Evolutionary conservation across 2,329 filamentous ascomycete genomes (phyloP), one percentile per base, ranked within the genome.

Genomic region (Talaromyces pinophilus): DNA sequence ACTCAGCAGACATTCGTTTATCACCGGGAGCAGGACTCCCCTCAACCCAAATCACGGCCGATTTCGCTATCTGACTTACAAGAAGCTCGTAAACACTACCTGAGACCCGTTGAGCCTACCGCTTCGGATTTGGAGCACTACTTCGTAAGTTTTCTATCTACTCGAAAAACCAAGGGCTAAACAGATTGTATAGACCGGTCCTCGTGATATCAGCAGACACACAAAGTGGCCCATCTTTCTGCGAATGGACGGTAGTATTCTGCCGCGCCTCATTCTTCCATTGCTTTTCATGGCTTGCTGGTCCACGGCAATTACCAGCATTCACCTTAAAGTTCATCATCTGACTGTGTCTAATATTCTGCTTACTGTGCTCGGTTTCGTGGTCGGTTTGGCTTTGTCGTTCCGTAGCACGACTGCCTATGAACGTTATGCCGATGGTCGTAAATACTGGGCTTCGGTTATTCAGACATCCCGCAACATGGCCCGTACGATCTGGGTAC

Each of bases 401-500:
- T 92, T 93, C 80, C 87, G 91, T 67, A 91, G 86, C 69, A 88
- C 89, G 1, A 92, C 90, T 7, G 91, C 91, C 10, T 93, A 93
- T 71, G 91, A 93, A 78, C 86, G 76, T 70, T 88, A 88, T 74
- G 83, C 82, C 48, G 88, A 90, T 69, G 88, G 88, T 44, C 83
- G 88, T 44, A 87, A 86, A 71, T 86, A 83, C 71, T 90, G 87
- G 87, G 82, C 87, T 0, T 81, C 85, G 65, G 74, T 89, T 57
- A 82, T 82, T 48, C 81, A 87, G 33, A 81, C 82, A 3, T 82
- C 84, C 15, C 84, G 87, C 64, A 87, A 85, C 66, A 75, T 88
- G 59, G 83, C 86, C 3, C 88, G 93, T 25, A 83, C 91, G 10
- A 91, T 95, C 74, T 97, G 93, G 93, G 84, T 97, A 38, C 91